Evolutionary conservation across 495 filamentous ascomycete species (phyloP).

Genomic region (Podospora didyma): DNA sequence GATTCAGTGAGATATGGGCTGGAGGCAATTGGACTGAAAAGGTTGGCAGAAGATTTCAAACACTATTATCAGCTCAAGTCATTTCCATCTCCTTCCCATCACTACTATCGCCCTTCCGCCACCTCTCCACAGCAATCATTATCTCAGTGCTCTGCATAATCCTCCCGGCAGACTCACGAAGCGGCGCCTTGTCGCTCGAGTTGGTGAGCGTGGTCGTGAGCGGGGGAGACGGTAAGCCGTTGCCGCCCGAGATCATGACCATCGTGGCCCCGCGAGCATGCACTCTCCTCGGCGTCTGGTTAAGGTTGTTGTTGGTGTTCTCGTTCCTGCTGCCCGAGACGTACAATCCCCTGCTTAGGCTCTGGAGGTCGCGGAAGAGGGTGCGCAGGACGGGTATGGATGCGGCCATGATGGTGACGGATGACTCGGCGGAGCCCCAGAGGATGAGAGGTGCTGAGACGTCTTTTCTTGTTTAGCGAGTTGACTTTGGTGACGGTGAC

Average conservation of each 20-base stretch:
- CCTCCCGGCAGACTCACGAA: conserved; percentile 6
- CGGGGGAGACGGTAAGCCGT: background rate
- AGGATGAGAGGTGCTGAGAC: conserved; percentile 23
- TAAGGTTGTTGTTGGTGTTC: no score
- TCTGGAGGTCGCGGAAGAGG: conserved; percentile 25
- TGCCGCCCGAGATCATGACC: conserved; percentile 3
- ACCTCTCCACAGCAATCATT: conserved; percentile 5
- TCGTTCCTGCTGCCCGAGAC: conserved; percentile 7
- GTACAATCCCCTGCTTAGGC: conserved; percentile 12
- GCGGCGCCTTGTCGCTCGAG: conserved; percentile 4
- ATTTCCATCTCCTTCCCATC: background rate
- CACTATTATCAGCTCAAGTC: no score
- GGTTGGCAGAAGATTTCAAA: no score
- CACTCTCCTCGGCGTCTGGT: background rate
- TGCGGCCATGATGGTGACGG: conserved; percentile 34
- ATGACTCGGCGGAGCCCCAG: conserved; percentile 32
- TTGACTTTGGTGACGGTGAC: background rate
- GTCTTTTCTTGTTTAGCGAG: conserved; percentile 10
- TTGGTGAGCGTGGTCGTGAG: background rate
- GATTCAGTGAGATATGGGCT: no score
- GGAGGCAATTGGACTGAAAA: no score
- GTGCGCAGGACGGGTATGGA: conserved; percentile 34
- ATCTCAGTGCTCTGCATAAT: conserved; percentile 13
- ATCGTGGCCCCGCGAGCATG: background rate
- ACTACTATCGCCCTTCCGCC: background rate